Evolutionary conservation across 2,329 filamentous ascomycete species (phyloP).

Genomic region (Talaromyces sp.): DNA sequence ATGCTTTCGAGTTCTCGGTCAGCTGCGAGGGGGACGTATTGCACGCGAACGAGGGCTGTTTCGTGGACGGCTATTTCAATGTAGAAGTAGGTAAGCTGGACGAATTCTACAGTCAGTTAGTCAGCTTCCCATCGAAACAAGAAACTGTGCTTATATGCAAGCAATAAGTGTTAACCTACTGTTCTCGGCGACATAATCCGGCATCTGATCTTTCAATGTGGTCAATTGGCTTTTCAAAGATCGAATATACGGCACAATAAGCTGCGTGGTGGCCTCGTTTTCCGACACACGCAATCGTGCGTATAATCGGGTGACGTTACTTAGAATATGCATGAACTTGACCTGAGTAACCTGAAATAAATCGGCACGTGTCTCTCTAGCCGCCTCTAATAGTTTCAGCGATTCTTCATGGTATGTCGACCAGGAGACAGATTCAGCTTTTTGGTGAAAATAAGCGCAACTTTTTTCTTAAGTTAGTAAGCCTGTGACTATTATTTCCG

Average conservation of each 20-base stretch:
- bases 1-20: conserved; percentile 2
- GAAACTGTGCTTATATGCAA: no score
- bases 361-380: conserved; percentile 48
- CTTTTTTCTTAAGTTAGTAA: conserved; percentile 24
- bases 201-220: neutral
- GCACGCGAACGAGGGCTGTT: conserved; percentile 2
- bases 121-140: neutral
- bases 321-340: conserved; percentile 18
- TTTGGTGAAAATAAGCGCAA: conserved; percentile 41
- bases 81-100: neutral
- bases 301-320: conserved; percentile 1
- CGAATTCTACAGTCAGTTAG: neutral
- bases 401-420: conserved; percentile 56
- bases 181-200: neutral
- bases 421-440: conserved; percentile 52
- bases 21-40: neutral
- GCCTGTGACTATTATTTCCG: conserved; percentile 5
- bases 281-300: conserved; percentile 4
- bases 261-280: conserved; percentile 3
- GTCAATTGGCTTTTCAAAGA: conserved; percentile 3
- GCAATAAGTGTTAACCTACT: conserved; percentile 6
- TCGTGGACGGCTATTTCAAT: conserved; percentile 9
- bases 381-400: conserved; percentile 43
- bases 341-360: conserved; percentile 38
- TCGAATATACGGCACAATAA: conserved; percentile 6